phyloP scores from a whole-genome alignment of 805 yeast species.

The Debaryomyces tyrocola region DNA sequence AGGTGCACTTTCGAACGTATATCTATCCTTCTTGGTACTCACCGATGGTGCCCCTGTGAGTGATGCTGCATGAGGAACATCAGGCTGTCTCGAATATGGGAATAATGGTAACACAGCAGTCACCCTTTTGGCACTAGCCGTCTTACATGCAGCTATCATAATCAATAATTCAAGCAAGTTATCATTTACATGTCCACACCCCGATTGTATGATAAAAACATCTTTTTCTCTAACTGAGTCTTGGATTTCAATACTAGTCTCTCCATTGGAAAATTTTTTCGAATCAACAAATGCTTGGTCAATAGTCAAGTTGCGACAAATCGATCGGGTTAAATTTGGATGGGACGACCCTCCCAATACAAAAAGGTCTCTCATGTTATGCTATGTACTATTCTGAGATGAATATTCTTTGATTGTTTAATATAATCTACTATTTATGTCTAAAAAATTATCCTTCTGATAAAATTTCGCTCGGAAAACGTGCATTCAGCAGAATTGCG shows the following conservation, averaged over 20 bases:
- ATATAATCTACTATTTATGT: background rate
- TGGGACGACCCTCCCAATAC: constrained; percentile 92
- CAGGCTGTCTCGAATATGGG: constrained; percentile 96
- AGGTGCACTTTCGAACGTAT: constrained; percentile 53
- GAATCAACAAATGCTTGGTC: constrained; percentile 66
- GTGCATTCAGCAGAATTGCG: background rate
- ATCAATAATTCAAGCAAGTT: constrained; percentile 79
- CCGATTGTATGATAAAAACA: constrained; percentile 85
- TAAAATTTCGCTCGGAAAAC: background rate
- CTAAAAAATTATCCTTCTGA: background rate
- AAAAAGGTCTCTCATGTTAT: constrained; percentile 75
- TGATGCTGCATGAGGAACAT: constrained; percentile 69
- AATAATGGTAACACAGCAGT: constrained; percentile 91
- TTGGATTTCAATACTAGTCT: constrained; percentile 79
- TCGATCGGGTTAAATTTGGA: constrained; percentile 69
- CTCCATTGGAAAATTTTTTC: constrained; percentile 82
- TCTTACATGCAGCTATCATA: constrained; percentile 88
- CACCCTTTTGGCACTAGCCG: constrained; percentile 84
- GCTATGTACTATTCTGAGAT: background rate
- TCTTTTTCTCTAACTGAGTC: constrained; percentile 96
- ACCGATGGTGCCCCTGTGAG: constrained; percentile 69
- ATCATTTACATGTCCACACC: constrained; percentile 88
- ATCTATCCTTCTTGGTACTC: constrained; percentile 32
- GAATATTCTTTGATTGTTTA: background rate
- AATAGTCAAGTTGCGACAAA: constrained; percentile 76